Evolutionary conservation across 2,329 filamentous ascomycete genomes (phyloP), one percentile per base, ranked within the genome.

Genomic region (Talaromyces sp.): DNA sequence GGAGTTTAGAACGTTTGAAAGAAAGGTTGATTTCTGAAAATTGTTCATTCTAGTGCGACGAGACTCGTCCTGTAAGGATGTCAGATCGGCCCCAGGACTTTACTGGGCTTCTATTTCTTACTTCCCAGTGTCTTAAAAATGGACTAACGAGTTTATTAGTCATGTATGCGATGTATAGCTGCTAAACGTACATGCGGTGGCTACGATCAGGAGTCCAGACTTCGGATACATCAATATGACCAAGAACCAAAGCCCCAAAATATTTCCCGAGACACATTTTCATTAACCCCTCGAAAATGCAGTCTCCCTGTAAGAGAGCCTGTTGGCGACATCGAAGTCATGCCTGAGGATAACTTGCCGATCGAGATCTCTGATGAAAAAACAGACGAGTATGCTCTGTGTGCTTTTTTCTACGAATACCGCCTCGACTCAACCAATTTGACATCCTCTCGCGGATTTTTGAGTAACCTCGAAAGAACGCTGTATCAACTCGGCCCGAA

Each of bases 341-440:
- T 60, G 5, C 58, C 58, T 2, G 21, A 21, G 2, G 58, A 60
- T 27, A 9, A 8, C 11, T n/a, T 31, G 14, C 58, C 58, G 11
- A 60, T 51, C 24, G 58, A 60, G 50, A n/a, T 60, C 14, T 24
- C 35, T 9, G 10, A 29, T 27, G 53, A 60, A 10, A 43, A 32
- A 14, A 17, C 38, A 5, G 43, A 60, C 35, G 31, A 60, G 24
- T 52, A 26, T 29, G 58, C 58, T 2, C 54, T 60, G 3, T 10
- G 48, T 21, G 53, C 58, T 5, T 60, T 60, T 24, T 53, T 60
- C 32, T 50, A 60, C 14, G 58, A 60, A 29, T 60, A 56, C 27
- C 41, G 29, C 6, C 38, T 56, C 24, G 7, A 19, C 17, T 56
- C 58, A 0, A 29, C 46, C 6, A 41, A 56, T 48, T 24, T 10